Percentiles rank a stretch among this genome's conserved stretches.
phyloP scores from a whole-genome alignment of 192 early-diverging fungal species.

The Diversispora epigaea region DNA sequence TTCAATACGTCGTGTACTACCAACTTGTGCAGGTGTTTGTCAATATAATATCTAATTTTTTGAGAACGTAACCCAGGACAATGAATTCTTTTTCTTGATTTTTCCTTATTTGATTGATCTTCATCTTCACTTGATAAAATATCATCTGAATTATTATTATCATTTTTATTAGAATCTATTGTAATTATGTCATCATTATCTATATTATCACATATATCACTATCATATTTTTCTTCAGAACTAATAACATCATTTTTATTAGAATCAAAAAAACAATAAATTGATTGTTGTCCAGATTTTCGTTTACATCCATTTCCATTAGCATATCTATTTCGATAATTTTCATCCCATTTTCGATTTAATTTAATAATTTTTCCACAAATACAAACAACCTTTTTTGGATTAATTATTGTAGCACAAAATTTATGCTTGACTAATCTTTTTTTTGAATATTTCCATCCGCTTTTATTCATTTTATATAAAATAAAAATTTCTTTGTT shows the following conservation, averaged over 20 bases:
- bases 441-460: not conserved
- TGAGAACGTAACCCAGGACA: not conserved
- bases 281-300: not conserved
- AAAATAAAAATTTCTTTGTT: no score
- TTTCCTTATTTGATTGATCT: not conserved
- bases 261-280: not conserved
- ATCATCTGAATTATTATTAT: no score
- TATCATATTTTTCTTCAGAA: not conserved
- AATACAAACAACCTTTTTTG: not conserved
- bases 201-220: not conserved
- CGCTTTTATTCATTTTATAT: no score
- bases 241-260: not conserved
- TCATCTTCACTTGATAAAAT: not conserved
- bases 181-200: no score
- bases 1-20: not conserved
- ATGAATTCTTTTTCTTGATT: not conserved
- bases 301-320: conserved; percentile 5
- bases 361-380: not conserved
- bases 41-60: not conserved
- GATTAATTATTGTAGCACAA: not conserved
- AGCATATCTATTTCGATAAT: not conserved
- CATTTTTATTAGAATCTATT: no score
- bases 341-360: not conserved
- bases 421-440: not conserved
- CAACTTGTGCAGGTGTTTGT: not conserved